A percentile compares a stretch with the other conserved stretches of the same genome.
Evolutionary conservation across 108 stramenopile species (phyloP).

Genomic region (Pseudonitzschia pungens): DNA sequence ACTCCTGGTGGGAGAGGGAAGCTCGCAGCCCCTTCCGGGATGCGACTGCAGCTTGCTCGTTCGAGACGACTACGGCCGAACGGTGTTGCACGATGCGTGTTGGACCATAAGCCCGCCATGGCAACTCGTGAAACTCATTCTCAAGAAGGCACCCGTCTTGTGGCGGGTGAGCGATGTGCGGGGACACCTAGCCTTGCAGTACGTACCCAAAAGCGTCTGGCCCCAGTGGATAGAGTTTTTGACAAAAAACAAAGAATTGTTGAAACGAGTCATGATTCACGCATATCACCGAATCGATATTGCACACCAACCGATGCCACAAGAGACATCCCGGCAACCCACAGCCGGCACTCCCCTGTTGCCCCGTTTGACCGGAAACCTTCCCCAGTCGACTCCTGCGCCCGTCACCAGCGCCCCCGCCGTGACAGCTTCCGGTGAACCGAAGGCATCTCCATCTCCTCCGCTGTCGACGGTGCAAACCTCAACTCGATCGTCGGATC

Average conservation of each 20-base stretch:
- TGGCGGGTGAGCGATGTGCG: conserved; percentile 10
- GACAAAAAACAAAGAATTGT: not conserved
- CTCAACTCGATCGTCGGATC: not conserved
- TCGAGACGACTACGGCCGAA: conserved; percentile 75
- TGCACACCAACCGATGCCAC: not conserved
- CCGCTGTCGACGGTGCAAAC: too few species aligned
- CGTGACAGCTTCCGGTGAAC: too few species aligned
- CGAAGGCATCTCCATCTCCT: too few species aligned
- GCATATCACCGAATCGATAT: conserved; percentile 1
- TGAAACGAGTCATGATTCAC: conserved; percentile 2
- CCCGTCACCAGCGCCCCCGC: too few species aligned
- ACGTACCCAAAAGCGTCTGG: conserved; percentile 14
- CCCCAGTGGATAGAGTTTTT: conserved; percentile 4
- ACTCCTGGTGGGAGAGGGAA: conserved; percentile 31
- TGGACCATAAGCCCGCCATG: conserved; percentile 65
- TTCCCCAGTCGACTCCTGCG: not conserved
- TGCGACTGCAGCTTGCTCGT: conserved; percentile 26
- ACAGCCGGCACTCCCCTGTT: not conserved
- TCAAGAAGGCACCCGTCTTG: conserved; percentile 24
- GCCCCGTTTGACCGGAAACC: not conserved
- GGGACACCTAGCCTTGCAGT: conserved; percentile 10
- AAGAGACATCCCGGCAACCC: not conserved
- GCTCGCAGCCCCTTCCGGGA: conserved; percentile 1
- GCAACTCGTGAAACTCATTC: conserved; percentile 48
- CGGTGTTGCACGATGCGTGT: conserved; percentile 82